phyloP scores from a whole-genome alignment of 768 basidiomycete genomes.

The Imleria badia region DNA sequence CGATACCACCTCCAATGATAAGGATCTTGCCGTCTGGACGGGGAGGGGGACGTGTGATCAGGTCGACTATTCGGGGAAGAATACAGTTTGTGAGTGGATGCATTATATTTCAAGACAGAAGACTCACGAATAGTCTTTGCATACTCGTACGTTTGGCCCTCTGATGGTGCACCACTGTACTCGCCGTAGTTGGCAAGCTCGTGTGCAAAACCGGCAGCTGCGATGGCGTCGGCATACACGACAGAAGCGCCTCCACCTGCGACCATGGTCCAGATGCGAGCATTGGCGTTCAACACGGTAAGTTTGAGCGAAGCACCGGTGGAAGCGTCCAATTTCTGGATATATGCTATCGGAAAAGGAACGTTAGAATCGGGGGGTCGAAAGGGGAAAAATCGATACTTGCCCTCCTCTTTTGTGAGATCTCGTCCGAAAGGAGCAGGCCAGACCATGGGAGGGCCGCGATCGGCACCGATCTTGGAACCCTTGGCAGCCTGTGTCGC shows the following conservation, averaged over 20 bases:
- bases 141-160: slow-evolving; percentile 99
- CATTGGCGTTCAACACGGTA: slow-evolving; percentile 92
- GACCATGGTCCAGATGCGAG: slow-evolving; percentile 99
- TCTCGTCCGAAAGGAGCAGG: slow-evolving; percentile 96
- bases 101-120: neutral
- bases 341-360: slow-evolving; percentile 65
- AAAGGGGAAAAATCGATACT: neutral
- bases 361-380: neutral
- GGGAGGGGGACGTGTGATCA: slow-evolving; percentile 89
- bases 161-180: slow-evolving; percentile 97
- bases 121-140: slow-evolving; percentile 93
- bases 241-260: slow-evolving; percentile 90
- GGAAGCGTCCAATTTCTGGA: slow-evolving; percentile 95
- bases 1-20: slow-evolving; percentile 99
- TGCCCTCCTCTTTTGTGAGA: slow-evolving; percentile 89
- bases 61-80: slow-evolving; percentile 58
- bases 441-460: slow-evolving; percentile 97
- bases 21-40: slow-evolving; percentile 92
- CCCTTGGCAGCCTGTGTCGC: slow-evolving; percentile 35
- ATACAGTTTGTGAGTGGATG: neutral
- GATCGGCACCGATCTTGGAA: slow-evolving; percentile 73
- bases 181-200: slow-evolving; percentile 99
- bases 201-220: slow-evolving; percentile 92
- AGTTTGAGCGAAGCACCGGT: slow-evolving; percentile 98
- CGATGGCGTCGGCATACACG: slow-evolving; percentile 73